These are phyloP conservation scores for Nitzschia sp. DNA, from an alignment of 108 stramenopile species.

Conservation along the genomic window DNA sequence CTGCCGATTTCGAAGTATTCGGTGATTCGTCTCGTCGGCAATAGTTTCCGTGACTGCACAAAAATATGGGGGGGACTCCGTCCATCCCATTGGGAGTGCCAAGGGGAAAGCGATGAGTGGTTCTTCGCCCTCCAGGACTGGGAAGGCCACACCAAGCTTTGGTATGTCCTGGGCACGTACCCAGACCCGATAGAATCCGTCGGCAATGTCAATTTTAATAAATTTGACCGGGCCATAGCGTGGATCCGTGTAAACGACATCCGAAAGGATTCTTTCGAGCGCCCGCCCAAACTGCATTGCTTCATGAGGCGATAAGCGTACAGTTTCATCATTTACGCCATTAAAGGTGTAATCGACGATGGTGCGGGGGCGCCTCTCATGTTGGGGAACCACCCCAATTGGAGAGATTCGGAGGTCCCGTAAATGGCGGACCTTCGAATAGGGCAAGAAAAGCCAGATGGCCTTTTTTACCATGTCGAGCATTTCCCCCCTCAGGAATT, in stretches of 20 bases:
- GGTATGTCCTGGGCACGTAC: constrained; percentile 35
- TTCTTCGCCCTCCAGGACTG: constrained; percentile 3
- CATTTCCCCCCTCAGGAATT: constrained; percentile 10
- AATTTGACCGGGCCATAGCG: too few species aligned
- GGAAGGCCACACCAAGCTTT: constrained; percentile 35
- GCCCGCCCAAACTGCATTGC: constrained; percentile 47
- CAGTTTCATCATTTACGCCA: constrained; percentile 35
- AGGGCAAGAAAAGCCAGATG: constrained; percentile 43
- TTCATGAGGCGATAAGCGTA: constrained; percentile 20
- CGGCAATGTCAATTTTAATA: too few species aligned
- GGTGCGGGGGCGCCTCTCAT: constrained; percentile 28
- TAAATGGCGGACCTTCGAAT: constrained; percentile 7
- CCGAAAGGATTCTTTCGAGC: too few species aligned
- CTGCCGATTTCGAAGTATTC: background rate
- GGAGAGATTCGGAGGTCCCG: constrained; percentile 20
- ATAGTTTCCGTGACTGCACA: constrained; percentile 41
- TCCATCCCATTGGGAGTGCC: constrained; percentile 46
- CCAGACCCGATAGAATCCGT: too few species aligned
- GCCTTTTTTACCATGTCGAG: constrained; percentile 13
- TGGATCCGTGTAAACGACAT: background rate
- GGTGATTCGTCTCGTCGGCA: constrained; percentile 30
- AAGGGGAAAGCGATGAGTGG: constrained; percentile 35
- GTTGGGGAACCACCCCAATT: constrained; percentile 40
- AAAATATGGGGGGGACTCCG: constrained; percentile 42
- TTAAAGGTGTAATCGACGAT: constrained; percentile 38